Evolutionary conservation across 179 eudicot species (phyloP), one percentile per base, ranked within the genome.

Genomic region (Amaranthus tricolor): DNA sequence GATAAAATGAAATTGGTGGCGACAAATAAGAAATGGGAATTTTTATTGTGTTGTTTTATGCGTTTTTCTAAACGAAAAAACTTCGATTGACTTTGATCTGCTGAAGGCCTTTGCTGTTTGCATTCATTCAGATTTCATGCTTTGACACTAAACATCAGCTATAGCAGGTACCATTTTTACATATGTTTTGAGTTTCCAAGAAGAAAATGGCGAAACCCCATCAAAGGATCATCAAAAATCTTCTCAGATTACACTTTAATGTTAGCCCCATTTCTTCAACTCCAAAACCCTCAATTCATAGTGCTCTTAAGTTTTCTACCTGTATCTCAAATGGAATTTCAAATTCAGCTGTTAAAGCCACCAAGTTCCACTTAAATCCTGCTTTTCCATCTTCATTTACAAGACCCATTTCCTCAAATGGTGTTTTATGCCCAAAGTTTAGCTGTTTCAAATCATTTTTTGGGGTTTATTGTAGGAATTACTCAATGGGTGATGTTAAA

Each of bases 141-240:
- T 2, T 31, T 31, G 3, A 31, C 40, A 2, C 40, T 31, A 31
- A 31, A 31, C 40, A 31, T 31, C 40, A 31, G 40, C 40, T 2
- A 31, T 31, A 31, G 40, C 40, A 31, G 40, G 40, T 31, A 31
- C 40, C 40, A 31, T 31, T 31, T 31, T 31, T 4, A 31, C 40
- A 2, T 31, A 31, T 31, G 40, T 31, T 31, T 31, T 31, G 40
- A 31, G 40, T 31, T 31, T 31, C 6, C 21, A 24, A 52, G 5
- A 58, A 57, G 19, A 71, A 75, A 83, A 85, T 85, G 88, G 83
- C 88, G 76, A 83, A 81, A 67, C 74, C 84, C 57, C 65, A 73
- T 44, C 75, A 78, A 68, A 75, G 75, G 57, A 77, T 82, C 78
- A 74, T 82, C 79, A 71, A 57, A 53, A 76, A 73, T 47, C 80